phyloP scores from a whole-genome alignment of 2,329 filamentous ascomycete species.

The Thermothelomyces thermophilus region DNA sequence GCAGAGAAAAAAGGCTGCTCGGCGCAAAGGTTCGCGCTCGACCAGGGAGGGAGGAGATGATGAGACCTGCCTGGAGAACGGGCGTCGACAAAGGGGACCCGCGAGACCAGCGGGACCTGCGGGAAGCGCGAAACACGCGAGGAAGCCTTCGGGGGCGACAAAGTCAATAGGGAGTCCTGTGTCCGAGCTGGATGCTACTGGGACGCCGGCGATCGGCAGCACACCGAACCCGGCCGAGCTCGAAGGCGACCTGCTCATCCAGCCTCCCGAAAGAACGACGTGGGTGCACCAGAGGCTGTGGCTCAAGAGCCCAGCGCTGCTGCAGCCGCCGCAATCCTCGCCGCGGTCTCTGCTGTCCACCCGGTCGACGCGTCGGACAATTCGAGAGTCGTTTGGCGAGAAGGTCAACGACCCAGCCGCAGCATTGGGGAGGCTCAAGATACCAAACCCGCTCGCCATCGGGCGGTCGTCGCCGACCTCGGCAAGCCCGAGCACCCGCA shows the following conservation, averaged over 20 bases:
- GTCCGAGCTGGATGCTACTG: constrained; percentile 15
- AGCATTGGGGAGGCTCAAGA: constrained; percentile 11
- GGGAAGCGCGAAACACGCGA: no score
- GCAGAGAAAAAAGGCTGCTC: constrained; percentile 10
- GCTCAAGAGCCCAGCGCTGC: constrained; percentile 5
- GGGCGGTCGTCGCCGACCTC: constrained; percentile 10
- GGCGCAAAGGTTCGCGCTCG: neutral
- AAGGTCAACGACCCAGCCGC: constrained; percentile 22
- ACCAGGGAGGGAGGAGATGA: neutral
- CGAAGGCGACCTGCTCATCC: constrained; percentile 12
- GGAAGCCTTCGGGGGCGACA: neutral
- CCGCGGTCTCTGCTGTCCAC: constrained; percentile 11
- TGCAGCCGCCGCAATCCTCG: constrained; percentile 10
- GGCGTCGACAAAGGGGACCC: no score
- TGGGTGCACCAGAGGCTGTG: constrained; percentile 12
- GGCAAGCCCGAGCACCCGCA: constrained; percentile 10
- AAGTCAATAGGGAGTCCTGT: neutral
- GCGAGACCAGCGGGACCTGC: no score
- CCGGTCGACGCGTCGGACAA: constrained; percentile 9
- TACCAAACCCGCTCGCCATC: constrained; percentile 8
- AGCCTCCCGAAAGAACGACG: neutral
- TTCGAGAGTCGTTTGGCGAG: constrained; percentile 23
- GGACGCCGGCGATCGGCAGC: constrained; percentile 17
- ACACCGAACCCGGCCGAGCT: constrained; percentile 24
- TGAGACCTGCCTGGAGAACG: neutral